phyloP scores from a whole-genome alignment of 176 grass and related monocot genomes.

The Cenchrus purpureus region DNA sequence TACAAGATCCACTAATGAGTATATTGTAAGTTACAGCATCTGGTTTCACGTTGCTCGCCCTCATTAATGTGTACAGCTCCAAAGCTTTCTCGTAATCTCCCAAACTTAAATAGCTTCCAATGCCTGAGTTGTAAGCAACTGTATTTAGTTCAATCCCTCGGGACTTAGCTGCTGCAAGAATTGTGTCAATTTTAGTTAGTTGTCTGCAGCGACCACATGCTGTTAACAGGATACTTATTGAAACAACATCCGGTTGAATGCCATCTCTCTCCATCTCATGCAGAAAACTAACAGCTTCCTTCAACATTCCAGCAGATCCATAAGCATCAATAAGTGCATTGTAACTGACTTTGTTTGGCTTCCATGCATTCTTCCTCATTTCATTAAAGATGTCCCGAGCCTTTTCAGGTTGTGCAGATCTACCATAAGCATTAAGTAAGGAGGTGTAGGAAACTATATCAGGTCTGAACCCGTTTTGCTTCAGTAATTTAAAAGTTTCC shows the following conservation, averaged over 20 bases:
- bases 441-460: constrained; percentile 94
- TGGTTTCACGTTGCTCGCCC: constrained; percentile 60
- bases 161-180: constrained; percentile 71
- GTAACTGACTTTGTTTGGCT: constrained; percentile 94
- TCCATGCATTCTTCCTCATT: constrained; percentile 69
- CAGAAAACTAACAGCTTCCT: constrained; percentile 68
- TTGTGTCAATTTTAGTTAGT: constrained; percentile 70
- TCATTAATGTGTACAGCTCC: constrained; percentile 76
- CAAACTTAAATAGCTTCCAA: constrained; percentile 80
- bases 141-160: constrained; percentile 80
- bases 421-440: constrained; percentile 91
- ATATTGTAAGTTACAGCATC: constrained; percentile 89
- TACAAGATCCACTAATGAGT: constrained; percentile 82
- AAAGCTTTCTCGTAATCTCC: constrained; percentile 86
- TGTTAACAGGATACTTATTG: constrained; percentile 89
- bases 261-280: constrained; percentile 84
- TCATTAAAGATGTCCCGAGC: constrained; percentile 74
- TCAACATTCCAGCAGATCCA: constrained; percentile 81
- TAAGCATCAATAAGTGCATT: constrained; percentile 98
- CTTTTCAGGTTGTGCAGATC: constrained; percentile 80
- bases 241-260: constrained; percentile 81
- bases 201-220: constrained; percentile 70
- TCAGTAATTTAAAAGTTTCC: constrained; percentile 74
- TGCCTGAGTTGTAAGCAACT: constrained; percentile 90
- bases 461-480: constrained; percentile 64